Evolutionary conservation across 495 filamentous ascomycete genomes (phyloP).

Genomic region (Annulohypoxylon nitens): DNA sequence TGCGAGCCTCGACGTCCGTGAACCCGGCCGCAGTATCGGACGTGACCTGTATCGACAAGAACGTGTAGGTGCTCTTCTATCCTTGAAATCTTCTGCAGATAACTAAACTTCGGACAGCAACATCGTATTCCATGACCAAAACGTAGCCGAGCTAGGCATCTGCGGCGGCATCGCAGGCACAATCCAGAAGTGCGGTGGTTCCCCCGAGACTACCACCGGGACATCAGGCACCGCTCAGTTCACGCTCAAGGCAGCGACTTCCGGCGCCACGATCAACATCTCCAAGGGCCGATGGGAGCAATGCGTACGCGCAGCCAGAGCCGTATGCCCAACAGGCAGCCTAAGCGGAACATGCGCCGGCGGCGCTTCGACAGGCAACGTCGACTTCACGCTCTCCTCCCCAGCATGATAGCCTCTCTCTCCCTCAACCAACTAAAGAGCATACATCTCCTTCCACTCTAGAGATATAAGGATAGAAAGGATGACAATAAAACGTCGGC

Average conservation of each 20-base stretch:
- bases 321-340: constrained; percentile 62
- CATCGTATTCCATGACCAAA: constrained; percentile 66
- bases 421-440: neutral
- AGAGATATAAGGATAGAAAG: constrained; percentile 2
- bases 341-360: constrained; percentile 62
- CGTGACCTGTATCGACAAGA: constrained; percentile 53
- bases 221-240: constrained; percentile 63
- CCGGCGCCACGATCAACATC: constrained; percentile 62
- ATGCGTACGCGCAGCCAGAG: constrained; percentile 63
- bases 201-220: constrained; percentile 56
- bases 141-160: constrained; percentile 66
- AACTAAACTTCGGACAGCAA: constrained; percentile 49
- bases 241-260: constrained; percentile 52
- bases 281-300: constrained; percentile 65
- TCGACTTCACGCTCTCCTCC: constrained; percentile 59
- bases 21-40: constrained; percentile 54
- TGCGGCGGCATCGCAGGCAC: constrained; percentile 65
- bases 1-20: constrained; percentile 51
- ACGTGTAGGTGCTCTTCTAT: constrained; percentile 46
- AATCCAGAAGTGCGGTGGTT: constrained; percentile 59
- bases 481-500: neutral
- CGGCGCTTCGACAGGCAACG: constrained; percentile 62
- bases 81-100: neutral
- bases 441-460: neutral
- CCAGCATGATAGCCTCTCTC: constrained; percentile 33